phyloP scores from a whole-genome alignment of 768 basidiomycete genomes.

The Daedaleopsis nitida region DNA sequence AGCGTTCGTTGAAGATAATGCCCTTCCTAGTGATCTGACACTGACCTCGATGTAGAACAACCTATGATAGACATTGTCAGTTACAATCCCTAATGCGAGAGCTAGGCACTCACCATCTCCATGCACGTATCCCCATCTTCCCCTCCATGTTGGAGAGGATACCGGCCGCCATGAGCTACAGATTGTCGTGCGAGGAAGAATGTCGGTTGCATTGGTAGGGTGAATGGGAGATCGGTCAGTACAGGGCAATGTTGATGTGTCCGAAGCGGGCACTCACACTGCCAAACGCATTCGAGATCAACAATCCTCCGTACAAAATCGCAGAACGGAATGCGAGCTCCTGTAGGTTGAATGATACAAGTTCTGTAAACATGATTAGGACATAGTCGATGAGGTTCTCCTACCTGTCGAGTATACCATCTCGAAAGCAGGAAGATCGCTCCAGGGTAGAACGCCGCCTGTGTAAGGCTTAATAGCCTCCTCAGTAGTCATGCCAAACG shows the following conservation, averaged over 20 bases:
- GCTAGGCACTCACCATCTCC: slow-evolving; percentile 55
- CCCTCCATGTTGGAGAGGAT: slow-evolving; percentile 73
- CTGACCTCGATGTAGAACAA: slow-evolving; percentile 69
- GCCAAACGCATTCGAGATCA: slow-evolving; percentile 71
- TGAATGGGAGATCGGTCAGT: background rate
- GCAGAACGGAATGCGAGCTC: slow-evolving; percentile 67
- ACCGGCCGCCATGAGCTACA: slow-evolving; percentile 69
- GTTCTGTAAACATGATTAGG: too few relatives aligned
- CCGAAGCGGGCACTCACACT: slow-evolving; percentile 41
- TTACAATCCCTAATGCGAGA: background rate
- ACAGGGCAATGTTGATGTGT: background rate
- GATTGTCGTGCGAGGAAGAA: background rate
- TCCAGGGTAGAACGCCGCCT: slow-evolving; percentile 70
- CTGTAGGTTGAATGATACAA: slow-evolving; percentile 32
- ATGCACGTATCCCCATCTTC: slow-evolving; percentile 62
- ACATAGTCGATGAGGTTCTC: slow-evolving; percentile 26
- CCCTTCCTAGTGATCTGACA: too few relatives aligned
- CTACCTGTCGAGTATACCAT: slow-evolving; percentile 41
- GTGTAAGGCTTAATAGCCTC: background rate
- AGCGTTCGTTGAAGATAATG: background rate
- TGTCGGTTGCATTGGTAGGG: too few relatives aligned
- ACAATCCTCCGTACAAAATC: slow-evolving; percentile 57
- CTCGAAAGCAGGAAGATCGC: slow-evolving; percentile 40
- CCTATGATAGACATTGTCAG: slow-evolving; percentile 38
- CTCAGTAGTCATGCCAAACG: background rate